phyloP scores from a whole-genome alignment of 2,329 filamentous ascomycete species.

The Balansia obtecta region DNA sequence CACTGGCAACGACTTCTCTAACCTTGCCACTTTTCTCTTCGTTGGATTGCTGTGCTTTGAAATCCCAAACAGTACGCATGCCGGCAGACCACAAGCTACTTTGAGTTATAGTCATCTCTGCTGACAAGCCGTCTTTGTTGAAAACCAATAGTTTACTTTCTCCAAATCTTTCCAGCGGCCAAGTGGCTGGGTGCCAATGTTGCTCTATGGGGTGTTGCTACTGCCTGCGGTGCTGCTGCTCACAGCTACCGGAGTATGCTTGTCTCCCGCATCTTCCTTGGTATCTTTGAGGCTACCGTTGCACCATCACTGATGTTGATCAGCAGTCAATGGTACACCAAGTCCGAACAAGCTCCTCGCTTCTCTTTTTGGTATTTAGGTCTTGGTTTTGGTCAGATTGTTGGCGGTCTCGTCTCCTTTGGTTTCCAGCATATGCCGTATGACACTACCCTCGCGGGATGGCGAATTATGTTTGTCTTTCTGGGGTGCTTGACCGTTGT shows the following conservation, averaged over 20 bases:
- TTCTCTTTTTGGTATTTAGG: constrained; percentile 51
- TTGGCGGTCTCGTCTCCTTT: constrained; percentile 51
- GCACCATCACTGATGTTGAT: constrained; percentile 49
- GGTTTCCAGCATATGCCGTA: constrained; percentile 40
- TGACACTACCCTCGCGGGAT: constrained; percentile 47
- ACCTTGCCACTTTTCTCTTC: constrained; percentile 49
- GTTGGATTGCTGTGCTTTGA: constrained; percentile 48
- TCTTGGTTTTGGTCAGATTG: constrained; percentile 47
- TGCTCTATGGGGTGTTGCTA: constrained; percentile 44
- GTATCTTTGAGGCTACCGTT: constrained; percentile 48
- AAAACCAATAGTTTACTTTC: constrained; percentile 32
- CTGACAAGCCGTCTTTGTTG: not conserved
- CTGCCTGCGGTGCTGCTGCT: constrained; percentile 39
- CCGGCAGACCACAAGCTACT: no score
- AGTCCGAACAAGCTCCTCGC: constrained; percentile 45
- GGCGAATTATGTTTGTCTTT: constrained; percentile 59
- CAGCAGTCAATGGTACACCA: constrained; percentile 49
- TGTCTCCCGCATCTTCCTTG: constrained; percentile 43
- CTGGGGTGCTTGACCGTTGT: constrained; percentile 39
- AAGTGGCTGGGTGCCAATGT: constrained; percentile 51
- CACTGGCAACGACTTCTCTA: constrained; percentile 47
- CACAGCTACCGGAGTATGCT: constrained; percentile 41
- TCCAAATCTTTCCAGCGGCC: constrained; percentile 46
- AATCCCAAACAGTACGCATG: constrained; percentile 40
- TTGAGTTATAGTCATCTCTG: not conserved